Evolutionary conservation across 2,329 filamentous ascomycete genomes (phyloP).

Genomic region (Colletotrichum sp.): DNA sequence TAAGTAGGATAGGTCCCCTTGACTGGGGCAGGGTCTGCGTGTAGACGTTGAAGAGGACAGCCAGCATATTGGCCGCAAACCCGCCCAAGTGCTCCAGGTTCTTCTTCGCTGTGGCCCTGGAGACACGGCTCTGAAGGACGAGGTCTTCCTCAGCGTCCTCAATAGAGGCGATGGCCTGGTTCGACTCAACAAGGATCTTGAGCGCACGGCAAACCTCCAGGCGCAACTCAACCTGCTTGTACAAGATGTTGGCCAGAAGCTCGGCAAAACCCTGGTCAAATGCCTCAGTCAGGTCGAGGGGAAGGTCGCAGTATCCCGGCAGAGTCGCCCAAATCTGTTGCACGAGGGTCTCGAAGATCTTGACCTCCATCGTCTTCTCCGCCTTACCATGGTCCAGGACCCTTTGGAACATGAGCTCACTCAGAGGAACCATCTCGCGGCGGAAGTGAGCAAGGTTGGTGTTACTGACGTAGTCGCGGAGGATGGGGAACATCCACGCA

Average conservation of each 20-base stretch:
- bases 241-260: constrained; percentile 87
- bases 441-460: constrained; percentile 87
- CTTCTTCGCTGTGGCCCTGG: constrained; percentile 74
- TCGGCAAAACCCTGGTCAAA: constrained; percentile 93
- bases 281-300: constrained; percentile 75
- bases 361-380: constrained; percentile 94
- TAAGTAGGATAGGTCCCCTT: constrained; percentile 87
- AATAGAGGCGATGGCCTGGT: constrained; percentile 77
- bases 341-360: constrained; percentile 96
- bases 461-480: constrained; percentile 89
- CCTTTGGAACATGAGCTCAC: constrained; percentile 86
- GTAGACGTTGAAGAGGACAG: constrained; percentile 99
- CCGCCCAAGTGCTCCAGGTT: constrained; percentile 82
- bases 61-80: constrained; percentile 87
- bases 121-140: constrained; percentile 78
- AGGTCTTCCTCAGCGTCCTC: constrained; percentile 75
- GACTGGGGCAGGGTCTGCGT: constrained; percentile 94
- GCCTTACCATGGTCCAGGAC: constrained; percentile 81
- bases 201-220: constrained; percentile 87
- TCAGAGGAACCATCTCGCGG: constrained; percentile 84
- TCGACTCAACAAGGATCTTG: constrained; percentile 89
- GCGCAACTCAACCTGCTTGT: constrained; percentile 87
- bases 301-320: constrained; percentile 93
- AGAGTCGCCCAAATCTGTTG: constrained; percentile 95
- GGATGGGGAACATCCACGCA: constrained; percentile 92